phyloP scores from a whole-genome alignment of 371 early-diverging fungal species.

The Mucor saturninus region DNA sequence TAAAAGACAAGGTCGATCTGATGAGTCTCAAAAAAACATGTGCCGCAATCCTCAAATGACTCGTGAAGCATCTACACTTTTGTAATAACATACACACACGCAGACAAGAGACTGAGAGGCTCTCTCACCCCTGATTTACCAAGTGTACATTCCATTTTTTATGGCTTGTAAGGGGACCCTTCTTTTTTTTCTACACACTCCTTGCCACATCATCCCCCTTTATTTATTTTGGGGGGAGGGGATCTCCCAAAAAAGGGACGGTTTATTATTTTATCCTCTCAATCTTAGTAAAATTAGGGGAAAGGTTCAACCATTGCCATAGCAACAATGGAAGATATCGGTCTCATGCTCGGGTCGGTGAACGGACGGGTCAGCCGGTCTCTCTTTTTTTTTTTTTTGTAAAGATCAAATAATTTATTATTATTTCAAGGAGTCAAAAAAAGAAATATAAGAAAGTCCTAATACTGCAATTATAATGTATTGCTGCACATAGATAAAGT shows the following conservation, averaged over 20 bases:
- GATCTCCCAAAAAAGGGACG: background rate
- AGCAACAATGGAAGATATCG: constrained; percentile 10
- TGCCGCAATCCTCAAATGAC: constrained; percentile 20
- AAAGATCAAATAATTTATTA: constrained; percentile 4
- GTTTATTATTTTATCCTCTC: constrained; percentile 9
- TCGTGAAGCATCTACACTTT: constrained; percentile 29
- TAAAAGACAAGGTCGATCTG: constrained; percentile 11
- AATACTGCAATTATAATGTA: constrained; percentile 11
- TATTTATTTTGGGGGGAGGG: background rate
- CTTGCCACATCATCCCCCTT: constrained; percentile 1
- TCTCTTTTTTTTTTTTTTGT: background rate
- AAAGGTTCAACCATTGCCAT: constrained; percentile 14
- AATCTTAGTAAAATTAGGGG: too few relatives aligned
- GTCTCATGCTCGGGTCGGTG: constrained; percentile 25
- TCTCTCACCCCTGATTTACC: constrained; percentile 15
- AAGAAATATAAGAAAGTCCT: constrained; percentile 2
- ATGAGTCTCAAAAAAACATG: constrained; percentile 6
- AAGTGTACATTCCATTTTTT: constrained; percentile 4
- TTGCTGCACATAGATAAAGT: constrained; percentile 18
- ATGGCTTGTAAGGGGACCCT: background rate
- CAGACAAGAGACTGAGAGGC: too few relatives aligned
- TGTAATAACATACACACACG: background rate
- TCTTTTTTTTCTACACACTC: background rate
- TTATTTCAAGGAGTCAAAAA: constrained; percentile 7
- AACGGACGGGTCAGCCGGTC: constrained; percentile 18